Conservation (phyloP, 106 monocot genomes). For the Dendrobium nobile region DNA sequence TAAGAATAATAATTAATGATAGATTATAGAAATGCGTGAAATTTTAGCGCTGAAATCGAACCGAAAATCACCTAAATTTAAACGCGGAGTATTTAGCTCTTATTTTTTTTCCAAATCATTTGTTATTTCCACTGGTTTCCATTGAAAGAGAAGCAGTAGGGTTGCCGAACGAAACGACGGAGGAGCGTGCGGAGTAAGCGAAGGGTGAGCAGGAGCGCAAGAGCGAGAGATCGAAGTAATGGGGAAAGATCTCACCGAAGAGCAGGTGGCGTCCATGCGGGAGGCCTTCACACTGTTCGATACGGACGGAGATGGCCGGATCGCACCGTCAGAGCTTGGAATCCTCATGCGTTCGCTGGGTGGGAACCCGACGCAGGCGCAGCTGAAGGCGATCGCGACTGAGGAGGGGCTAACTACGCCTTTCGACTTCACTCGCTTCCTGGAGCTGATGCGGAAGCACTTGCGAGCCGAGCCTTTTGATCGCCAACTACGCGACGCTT, state of each 20-base stretch:
- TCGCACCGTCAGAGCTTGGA: slow-evolving; percentile 89
- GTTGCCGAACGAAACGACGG: background rate
- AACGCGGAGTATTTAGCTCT: too few species aligned
- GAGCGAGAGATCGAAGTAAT: slow-evolving; percentile 9
- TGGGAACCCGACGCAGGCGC: slow-evolving; percentile 92
- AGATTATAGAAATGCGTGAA: too few species aligned
- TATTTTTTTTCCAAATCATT: too few species aligned
- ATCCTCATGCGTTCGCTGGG: slow-evolving; percentile 96
- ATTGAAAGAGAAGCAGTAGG: background rate
- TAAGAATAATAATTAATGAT: too few species aligned
- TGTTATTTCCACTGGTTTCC: too few species aligned
- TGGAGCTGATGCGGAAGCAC: slow-evolving; percentile 80
- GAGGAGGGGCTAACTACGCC: slow-evolving; percentile 63
- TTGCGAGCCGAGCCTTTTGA: slow-evolving; percentile 78
- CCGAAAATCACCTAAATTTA: too few species aligned
- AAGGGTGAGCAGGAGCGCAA: background rate
- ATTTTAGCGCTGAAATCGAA: too few species aligned
- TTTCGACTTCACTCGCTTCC: slow-evolving; percentile 89
- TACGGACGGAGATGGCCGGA: slow-evolving; percentile 85
- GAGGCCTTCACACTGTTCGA: slow-evolving; percentile 97
- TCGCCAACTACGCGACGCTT: slow-evolving; percentile 81
- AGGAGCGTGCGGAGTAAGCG: background rate
- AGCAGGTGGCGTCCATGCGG: slow-evolving; percentile 86
- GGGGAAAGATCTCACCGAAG: slow-evolving; percentile 69
- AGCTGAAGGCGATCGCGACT: slow-evolving; percentile 71